Evolutionary conservation across 1,139 yeast species (phyloP).

Genomic region (Geotrichum reessii): DNA sequence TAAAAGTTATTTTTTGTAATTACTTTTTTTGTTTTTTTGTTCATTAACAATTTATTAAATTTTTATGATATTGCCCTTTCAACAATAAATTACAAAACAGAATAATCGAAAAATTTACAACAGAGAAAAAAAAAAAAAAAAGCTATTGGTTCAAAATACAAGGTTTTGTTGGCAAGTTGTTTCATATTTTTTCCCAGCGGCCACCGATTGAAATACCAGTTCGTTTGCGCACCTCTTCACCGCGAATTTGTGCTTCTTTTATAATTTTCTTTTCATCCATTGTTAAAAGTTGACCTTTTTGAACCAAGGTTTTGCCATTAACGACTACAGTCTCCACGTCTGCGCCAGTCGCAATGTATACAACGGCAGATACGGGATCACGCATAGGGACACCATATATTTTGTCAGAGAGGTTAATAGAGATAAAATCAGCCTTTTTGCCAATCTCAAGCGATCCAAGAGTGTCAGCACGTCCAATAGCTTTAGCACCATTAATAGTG

Average conservation of each 20-base stretch:
- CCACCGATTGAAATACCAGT: constrained; percentile 17
- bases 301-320: constrained; percentile 26
- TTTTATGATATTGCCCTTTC: too few relatives aligned
- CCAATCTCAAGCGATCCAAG: constrained; percentile 31
- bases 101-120: too few relatives aligned
- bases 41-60: neutral
- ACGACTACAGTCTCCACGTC: constrained; percentile 27
- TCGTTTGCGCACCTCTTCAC: constrained; percentile 21
- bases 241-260: constrained; percentile 24
- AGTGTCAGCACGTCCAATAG: constrained; percentile 20
- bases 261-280: constrained; percentile 28
- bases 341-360: constrained; percentile 28
- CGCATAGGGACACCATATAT: constrained; percentile 21
- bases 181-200: constrained; percentile 17
- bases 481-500: constrained; percentile 27
- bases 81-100: too few relatives aligned
- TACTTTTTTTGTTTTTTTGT: neutral
- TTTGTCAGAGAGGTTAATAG: constrained; percentile 25
- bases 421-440: constrained; percentile 30
- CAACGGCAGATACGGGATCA: constrained; percentile 27
- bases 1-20: neutral
- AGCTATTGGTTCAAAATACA: neutral
- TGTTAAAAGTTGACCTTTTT: constrained; percentile 24
- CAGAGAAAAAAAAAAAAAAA: too few relatives aligned
- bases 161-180: neutral